A percentile compares a stretch with the other conserved stretches of the same genome.
Conservation (phyloP, 805 yeast genomes). For the Candida saitoana region DNA sequence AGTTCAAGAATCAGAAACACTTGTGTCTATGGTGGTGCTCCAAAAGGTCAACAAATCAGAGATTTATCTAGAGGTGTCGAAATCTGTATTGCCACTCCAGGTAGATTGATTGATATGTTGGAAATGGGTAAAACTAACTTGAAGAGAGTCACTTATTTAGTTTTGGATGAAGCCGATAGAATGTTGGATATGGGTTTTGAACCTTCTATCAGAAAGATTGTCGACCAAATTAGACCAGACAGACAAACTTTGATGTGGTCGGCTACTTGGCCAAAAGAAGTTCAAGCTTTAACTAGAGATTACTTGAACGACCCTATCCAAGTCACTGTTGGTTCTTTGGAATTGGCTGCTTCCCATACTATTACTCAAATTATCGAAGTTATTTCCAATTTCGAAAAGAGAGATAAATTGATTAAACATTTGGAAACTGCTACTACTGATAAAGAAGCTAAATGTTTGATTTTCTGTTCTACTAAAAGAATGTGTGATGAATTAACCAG, state of each 20-base stretch:
- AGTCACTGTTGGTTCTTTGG: constrained; percentile 94
- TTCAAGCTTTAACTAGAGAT: constrained; percentile 87
- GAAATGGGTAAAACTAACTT: constrained; percentile 93
- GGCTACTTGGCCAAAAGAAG: constrained; percentile 99
- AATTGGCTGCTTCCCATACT: constrained; percentile 93
- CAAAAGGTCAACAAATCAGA: constrained; percentile 96
- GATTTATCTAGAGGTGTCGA: constrained; percentile 94
- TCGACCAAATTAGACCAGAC: constrained; percentile 97
- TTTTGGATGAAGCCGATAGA: constrained; percentile 98
- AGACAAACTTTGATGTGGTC: constrained; percentile 99
- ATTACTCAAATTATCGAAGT: constrained; percentile 93
- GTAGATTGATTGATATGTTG: constrained; percentile 96
- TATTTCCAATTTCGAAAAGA: constrained; percentile 86
- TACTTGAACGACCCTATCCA: constrained; percentile 91
- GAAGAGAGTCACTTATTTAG: constrained; percentile 93
- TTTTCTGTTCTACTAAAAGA: constrained; percentile 96
- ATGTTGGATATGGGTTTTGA: constrained; percentile 99
- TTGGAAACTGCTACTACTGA: constrained; percentile 74
- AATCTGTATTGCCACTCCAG: constrained; percentile 96
- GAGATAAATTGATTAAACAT: constrained; percentile 82
- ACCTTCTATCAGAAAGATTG: constrained; percentile 98
- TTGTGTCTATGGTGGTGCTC: constrained; percentile 99
- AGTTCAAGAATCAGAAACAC: constrained; percentile 93
- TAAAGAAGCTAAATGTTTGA: constrained; percentile 70
- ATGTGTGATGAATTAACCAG: constrained; percentile 93